A percentile compares a stretch with the other conserved stretches of the same genome.
Conservation (phyloP, 1,284 basidiomycete genomes). For the Sporisorium sorghi region DNA sequence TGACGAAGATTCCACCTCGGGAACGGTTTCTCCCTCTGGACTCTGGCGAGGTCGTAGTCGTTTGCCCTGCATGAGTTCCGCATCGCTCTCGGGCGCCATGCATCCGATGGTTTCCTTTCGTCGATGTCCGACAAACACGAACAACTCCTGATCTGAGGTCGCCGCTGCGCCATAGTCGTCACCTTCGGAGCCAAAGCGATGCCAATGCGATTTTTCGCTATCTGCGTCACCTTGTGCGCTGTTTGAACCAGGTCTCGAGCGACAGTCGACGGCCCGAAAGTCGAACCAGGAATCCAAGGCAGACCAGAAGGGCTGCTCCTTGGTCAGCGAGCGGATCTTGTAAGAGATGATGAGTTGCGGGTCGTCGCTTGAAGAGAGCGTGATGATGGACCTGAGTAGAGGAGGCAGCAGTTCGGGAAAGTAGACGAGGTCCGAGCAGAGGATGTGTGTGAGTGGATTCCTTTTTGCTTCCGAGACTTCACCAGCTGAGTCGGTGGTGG, state of each 20-base stretch:
- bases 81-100: slow-evolving; percentile 42
- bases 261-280: slow-evolving; percentile 74
- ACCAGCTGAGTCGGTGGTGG: not conserved
- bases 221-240: not conserved
- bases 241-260: slow-evolving; percentile 1
- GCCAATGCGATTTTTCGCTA: slow-evolving; percentile 12
- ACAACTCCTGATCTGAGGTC: slow-evolving; percentile 53
- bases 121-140: slow-evolving; percentile 57
- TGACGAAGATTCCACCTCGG: slow-evolving; percentile 22
- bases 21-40: not conserved
- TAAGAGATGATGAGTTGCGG: slow-evolving; percentile 71
- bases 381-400: slow-evolving; percentile 60
- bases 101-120: slow-evolving; percentile 45
- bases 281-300: slow-evolving; percentile 85
- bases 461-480: not conserved
- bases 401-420: slow-evolving; percentile 66
- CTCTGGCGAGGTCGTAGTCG: slow-evolving; percentile 29
- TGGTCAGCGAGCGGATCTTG: slow-evolving; percentile 80
- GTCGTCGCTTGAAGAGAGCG: slow-evolving; percentile 43
- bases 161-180: slow-evolving; percentile 27
- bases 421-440: slow-evolving; percentile 68
- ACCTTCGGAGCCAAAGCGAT: slow-evolving; percentile 33
- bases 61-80: slow-evolving; percentile 55
- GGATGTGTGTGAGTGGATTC: slow-evolving; percentile 55
- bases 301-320: slow-evolving; percentile 83